Conservation (phyloP, 225 moss, liverwort and hornwort genomes). For the Antitrichia curtipendula region DNA sequence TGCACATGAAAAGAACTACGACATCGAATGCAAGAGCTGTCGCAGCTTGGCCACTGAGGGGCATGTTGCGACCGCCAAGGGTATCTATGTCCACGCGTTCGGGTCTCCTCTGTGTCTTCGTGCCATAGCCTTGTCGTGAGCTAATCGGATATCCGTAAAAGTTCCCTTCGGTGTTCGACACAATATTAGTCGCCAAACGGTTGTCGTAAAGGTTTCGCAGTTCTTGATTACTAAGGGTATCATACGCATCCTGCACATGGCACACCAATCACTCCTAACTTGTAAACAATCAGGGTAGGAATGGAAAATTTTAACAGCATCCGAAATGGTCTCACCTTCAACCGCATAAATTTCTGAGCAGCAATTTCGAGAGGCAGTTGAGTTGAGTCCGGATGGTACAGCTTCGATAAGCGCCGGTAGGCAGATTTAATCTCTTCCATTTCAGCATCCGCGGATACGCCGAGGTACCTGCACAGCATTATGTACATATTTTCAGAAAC, state of each 20-base stretch:
- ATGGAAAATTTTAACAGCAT: not conserved
- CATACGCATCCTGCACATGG: slow-evolving; percentile 64
- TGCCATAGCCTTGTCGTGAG: slow-evolving; percentile 33
- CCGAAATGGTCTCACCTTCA: slow-evolving; percentile 42
- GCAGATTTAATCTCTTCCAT: slow-evolving; percentile 83
- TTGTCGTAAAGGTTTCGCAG: slow-evolving; percentile 63
- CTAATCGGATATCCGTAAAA: slow-evolving; percentile 37
- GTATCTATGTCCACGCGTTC: slow-evolving; percentile 43
- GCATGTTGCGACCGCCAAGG: slow-evolving; percentile 69
- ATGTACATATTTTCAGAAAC: not conserved
- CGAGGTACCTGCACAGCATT: slow-evolving; percentile 50
- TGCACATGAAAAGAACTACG: slow-evolving; percentile 39
- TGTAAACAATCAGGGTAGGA: not conserved
- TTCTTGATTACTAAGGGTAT: slow-evolving; percentile 60
- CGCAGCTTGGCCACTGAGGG: slow-evolving; percentile 60
- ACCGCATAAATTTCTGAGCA: slow-evolving; percentile 76
- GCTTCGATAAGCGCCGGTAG: slow-evolving; percentile 80
- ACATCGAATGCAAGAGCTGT: slow-evolving; percentile 66
- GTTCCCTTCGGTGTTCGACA: slow-evolving; percentile 26
- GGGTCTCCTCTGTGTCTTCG: not conserved
- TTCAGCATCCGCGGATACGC: slow-evolving; percentile 60
- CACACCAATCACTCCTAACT: not conserved
- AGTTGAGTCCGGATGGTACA: slow-evolving; percentile 90
- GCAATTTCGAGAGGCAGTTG: slow-evolving; percentile 83
- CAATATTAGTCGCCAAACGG: slow-evolving; percentile 48